Conservation (phyloP, 2,329 filamentous ascomycete species). For the Scopulariopsis brevicaulis region DNA sequence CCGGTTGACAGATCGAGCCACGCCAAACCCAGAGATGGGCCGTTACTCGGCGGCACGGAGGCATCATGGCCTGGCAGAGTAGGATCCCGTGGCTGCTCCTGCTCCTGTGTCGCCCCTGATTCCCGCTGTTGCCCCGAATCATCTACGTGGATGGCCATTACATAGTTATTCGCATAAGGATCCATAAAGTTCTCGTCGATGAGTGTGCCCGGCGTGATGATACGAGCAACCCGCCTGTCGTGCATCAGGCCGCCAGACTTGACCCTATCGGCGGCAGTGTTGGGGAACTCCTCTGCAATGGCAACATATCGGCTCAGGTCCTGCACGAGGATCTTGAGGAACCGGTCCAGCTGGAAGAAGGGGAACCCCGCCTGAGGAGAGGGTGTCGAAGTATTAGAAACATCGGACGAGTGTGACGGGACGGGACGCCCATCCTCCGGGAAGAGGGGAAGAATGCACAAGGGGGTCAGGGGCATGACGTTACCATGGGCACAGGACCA, state of each 20-base stretch:
- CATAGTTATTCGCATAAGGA: constrained; percentile 84
- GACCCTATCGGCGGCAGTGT: constrained; percentile 55
- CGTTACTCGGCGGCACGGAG: constrained; percentile 1
- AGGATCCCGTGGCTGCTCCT: not conserved
- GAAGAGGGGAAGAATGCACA: constrained; percentile 8
- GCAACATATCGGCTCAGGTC: constrained; percentile 87
- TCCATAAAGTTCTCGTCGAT: constrained; percentile 98
- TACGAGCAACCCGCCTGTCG: constrained; percentile 71
- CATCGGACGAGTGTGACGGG: constrained; percentile 1
- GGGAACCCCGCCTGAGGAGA: constrained; percentile 70
- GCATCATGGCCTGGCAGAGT: not conserved
- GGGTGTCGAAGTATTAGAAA: not conserved
- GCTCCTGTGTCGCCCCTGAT: not conserved
- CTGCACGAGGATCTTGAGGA: constrained; percentile 84
- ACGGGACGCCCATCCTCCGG: not conserved
- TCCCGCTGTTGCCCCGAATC: not conserved
- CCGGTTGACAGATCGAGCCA: constrained; percentile 96
- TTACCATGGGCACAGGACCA: constrained; percentile 75
- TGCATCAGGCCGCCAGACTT: constrained; percentile 73
- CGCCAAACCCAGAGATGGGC: constrained; percentile 56
- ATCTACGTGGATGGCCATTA: constrained; percentile 63
- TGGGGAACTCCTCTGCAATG: constrained; percentile 84
- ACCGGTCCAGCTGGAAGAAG: constrained; percentile 83
- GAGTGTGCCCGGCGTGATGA: constrained; percentile 88
- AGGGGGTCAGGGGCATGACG: constrained; percentile 9